Conservation (phyloP, 2,329 filamentous ascomycete species). For the Phyllachora maydis region DNA sequence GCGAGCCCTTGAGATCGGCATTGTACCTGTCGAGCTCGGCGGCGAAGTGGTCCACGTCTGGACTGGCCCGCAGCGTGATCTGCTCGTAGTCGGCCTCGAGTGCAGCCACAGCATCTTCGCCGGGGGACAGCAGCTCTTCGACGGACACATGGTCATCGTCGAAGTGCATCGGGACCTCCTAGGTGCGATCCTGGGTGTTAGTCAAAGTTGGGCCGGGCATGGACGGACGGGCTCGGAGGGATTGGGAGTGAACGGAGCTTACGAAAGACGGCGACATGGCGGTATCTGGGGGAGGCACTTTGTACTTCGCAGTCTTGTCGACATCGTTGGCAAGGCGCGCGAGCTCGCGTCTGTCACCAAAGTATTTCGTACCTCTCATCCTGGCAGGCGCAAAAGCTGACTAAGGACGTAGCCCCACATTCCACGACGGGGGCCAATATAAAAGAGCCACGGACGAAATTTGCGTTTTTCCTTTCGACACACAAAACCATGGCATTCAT, state of each 20-base stretch:
- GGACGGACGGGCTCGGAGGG: no score
- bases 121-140: neutral
- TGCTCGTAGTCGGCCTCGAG: constrained; percentile 12
- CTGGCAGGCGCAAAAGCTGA: no score
- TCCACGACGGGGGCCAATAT: no score
- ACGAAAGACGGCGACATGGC: neutral
- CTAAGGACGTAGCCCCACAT: no score
- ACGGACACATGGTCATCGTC: neutral
- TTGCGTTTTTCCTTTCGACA: no score
- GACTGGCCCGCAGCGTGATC: constrained; percentile 38
- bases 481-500: constrained; percentile 72
- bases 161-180: constrained; percentile 1
- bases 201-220: no score
- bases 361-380: no score
- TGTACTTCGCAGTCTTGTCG: neutral
- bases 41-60: constrained; percentile 75
- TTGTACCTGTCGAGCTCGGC: constrained; percentile 59
- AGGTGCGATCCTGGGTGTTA: no score
- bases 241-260: neutral
- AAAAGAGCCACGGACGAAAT: no score
- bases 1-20: constrained; percentile 23
- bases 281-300: neutral
- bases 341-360: no score
- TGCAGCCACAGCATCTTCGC: constrained; percentile 5
- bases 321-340: no score